These are phyloP conservation scores for Canavalia ensiformis DNA, from an alignment of 306 rosid genomes.

Conservation along the genomic window DNA sequence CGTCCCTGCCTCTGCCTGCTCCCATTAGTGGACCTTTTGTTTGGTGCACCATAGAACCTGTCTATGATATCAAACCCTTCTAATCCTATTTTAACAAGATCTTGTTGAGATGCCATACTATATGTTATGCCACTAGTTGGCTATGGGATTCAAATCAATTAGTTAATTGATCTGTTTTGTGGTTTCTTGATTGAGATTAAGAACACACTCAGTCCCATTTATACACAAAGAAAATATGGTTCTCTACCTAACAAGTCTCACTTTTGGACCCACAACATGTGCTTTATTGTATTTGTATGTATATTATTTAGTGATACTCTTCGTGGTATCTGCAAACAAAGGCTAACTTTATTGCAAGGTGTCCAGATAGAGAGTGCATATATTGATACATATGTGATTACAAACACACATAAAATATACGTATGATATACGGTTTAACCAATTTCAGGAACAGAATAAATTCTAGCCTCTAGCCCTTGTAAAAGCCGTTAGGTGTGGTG, in stretches of 20 bases:
- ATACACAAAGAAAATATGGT: slow-evolving; percentile 33
- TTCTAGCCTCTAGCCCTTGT: slow-evolving; percentile 1
- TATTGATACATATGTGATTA: not conserved
- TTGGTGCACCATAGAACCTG: slow-evolving; percentile 43
- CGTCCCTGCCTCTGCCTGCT: slow-evolving; percentile 34
- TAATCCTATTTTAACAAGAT: slow-evolving; percentile 53
- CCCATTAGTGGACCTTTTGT: slow-evolving; percentile 8
- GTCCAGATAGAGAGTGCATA: not conserved
- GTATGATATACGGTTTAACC: not conserved
- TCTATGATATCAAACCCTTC: slow-evolving; percentile 53
- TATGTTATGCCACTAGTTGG: not conserved
- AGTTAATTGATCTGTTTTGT: not conserved
- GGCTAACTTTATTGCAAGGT: not conserved
- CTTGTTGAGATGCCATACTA: slow-evolving; percentile 44
- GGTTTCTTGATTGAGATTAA: slow-evolving; percentile 33
- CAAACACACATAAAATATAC: not conserved
- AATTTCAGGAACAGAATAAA: not conserved
- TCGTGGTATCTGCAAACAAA: not conserved
- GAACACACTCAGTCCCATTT: not conserved
- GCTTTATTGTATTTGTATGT: not conserved
- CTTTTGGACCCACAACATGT: slow-evolving; percentile 4
- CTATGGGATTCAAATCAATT: slow-evolving; percentile 14
- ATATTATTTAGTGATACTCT: slow-evolving; percentile 4
- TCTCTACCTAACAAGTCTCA: slow-evolving; percentile 37
- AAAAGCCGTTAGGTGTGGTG: not conserved